Evolutionary conservation across 805 yeast genomes (phyloP).

Genomic region (Saccharomycopsis amapae): DNA sequence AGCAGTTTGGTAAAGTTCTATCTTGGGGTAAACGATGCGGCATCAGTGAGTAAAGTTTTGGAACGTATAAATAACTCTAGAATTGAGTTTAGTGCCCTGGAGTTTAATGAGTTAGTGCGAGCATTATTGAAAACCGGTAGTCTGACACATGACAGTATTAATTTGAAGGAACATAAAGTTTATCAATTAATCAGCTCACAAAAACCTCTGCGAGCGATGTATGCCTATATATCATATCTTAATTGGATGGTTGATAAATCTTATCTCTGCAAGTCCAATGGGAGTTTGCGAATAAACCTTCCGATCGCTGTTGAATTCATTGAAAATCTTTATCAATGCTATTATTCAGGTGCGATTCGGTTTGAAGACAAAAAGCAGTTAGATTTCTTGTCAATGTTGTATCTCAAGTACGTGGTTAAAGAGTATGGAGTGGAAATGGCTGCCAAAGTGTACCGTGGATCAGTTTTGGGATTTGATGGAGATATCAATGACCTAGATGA

Average conservation of each 20-base stretch:
- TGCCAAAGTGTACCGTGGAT: slow-evolving; percentile 8
- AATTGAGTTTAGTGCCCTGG: neutral
- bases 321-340: slow-evolving; percentile 8
- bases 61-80: neutral
- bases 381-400: slow-evolving; percentile 16
- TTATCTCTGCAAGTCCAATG: no score
- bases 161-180: neutral
- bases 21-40: neutral
- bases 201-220: neutral
- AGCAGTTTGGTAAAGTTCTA: neutral
- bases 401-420: slow-evolving; percentile 12
- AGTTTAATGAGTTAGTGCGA: neutral
- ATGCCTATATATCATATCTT: neutral
- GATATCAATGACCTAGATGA: slow-evolving; percentile 9
- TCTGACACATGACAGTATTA: neutral
- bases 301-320: neutral
- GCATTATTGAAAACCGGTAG: neutral
- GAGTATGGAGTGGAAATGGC: neutral
- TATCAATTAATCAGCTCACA: neutral
- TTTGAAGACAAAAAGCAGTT: slow-evolving; percentile 4
- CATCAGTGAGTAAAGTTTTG: neutral
- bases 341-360: slow-evolving; percentile 1
- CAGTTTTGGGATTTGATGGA: slow-evolving; percentile 5
- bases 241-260: neutral
- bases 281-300: no score